A percentile compares a stretch with the other conserved stretches of the same genome.
phyloP scores from a whole-genome alignment of 306 rosid genomes.

The Carpinus fangiana region DNA sequence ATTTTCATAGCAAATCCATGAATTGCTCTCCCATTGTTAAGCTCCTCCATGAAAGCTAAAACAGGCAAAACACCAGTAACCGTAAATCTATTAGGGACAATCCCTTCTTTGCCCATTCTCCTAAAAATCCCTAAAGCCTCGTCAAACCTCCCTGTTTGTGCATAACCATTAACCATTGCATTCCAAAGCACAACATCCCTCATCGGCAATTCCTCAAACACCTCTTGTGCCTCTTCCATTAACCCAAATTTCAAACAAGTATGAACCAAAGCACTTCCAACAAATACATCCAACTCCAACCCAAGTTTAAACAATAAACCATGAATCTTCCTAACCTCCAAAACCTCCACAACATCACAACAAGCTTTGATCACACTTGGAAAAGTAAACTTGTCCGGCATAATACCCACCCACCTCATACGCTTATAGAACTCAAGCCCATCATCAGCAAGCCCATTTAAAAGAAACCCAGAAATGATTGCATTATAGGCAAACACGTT shows the following conservation, averaged over 20 bases:
- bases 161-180: conserved; percentile 76
- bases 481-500: conserved; percentile 76
- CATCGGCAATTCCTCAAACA: conserved; percentile 65
- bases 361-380: conserved; percentile 73
- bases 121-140: conserved; percentile 67
- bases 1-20: conserved; percentile 64
- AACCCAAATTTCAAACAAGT: conserved; percentile 55
- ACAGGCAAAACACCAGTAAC: conserved; percentile 73
- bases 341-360: conserved; percentile 31
- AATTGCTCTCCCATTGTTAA: conserved; percentile 55
- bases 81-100: conserved; percentile 56
- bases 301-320: conserved; percentile 70
- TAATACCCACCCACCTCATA: conserved; percentile 57
- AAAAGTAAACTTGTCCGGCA: conserved; percentile 72
- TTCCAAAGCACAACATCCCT: conserved; percentile 88
- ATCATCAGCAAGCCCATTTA: conserved; percentile 43
- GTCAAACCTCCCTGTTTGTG: conserved; percentile 57
- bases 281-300: conserved; percentile 69
- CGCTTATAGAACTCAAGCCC: conserved; percentile 47
- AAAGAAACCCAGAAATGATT: conserved; percentile 64
- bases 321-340: conserved; percentile 72
- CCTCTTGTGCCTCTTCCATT: conserved; percentile 56
- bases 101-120: conserved; percentile 54
- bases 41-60: conserved; percentile 51
- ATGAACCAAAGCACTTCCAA: conserved; percentile 80